Conservation (phyloP, 2,329 filamentous ascomycete species). For the Helminthosporium solani region DNA sequence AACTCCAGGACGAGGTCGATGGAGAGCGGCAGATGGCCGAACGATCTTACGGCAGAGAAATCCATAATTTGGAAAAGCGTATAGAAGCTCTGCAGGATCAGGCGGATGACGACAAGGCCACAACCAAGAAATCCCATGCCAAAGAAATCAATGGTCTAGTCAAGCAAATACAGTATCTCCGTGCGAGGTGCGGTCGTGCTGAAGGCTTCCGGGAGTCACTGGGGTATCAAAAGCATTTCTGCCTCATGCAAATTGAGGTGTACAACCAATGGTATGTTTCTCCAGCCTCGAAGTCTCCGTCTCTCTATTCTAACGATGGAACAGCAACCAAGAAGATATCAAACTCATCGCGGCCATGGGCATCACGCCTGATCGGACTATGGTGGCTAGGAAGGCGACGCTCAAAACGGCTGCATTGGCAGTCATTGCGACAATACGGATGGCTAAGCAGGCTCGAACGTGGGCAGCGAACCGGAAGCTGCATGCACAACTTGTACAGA, state of each 20-base stretch:
- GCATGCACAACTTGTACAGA: conserved; percentile 48
- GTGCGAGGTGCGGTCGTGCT: conserved; percentile 78
- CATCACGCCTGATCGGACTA: conserved; percentile 55
- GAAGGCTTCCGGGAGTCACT: conserved; percentile 76
- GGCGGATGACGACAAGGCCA: conserved; percentile 43
- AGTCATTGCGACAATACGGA: conserved; percentile 53
- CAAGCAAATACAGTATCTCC: conserved; percentile 89
- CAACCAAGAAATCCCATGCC: conserved; percentile 68
- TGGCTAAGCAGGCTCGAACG: conserved; percentile 50
- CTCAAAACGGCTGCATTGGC: conserved; percentile 52
- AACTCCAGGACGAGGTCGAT: conserved; percentile 44
- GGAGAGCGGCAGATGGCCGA: conserved; percentile 24
- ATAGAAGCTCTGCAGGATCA: background rate
- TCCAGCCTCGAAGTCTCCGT: conserved; percentile 1
- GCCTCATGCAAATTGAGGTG: conserved; percentile 76
- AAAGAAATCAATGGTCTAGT: conserved; percentile 79
- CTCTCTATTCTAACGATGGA: conserved; percentile 2
- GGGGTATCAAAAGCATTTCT: conserved; percentile 82
- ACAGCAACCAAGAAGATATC: conserved; percentile 89
- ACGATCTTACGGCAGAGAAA: conserved; percentile 2
- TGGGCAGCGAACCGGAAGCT: conserved; percentile 56
- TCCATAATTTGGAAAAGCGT: background rate
- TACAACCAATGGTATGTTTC: conserved; percentile 83
- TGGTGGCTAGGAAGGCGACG: conserved; percentile 47
- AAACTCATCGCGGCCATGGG: conserved; percentile 83